A percentile compares a stretch with the other conserved stretches of the same genome.
phyloP scores from a whole-genome alignment of 495 filamentous ascomycete species.

The Daldinia concentrica region DNA sequence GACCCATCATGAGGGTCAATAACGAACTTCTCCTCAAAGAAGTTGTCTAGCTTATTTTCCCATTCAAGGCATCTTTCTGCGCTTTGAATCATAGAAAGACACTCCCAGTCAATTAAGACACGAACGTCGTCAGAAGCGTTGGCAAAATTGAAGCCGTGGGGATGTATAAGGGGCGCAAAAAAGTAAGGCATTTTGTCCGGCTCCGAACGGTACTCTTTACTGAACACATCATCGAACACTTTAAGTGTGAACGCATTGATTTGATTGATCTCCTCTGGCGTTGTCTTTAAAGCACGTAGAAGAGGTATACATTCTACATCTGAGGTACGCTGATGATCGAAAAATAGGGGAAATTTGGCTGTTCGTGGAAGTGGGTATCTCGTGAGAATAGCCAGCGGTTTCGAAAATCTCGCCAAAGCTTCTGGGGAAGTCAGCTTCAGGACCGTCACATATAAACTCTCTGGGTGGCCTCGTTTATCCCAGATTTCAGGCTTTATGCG shows the following conservation, averaged over 20 bases:
- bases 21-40: constrained; percentile 72
- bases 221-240: constrained; percentile 87
- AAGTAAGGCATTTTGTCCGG: constrained; percentile 81
- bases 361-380: constrained; percentile 69
- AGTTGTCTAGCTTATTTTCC: constrained; percentile 62
- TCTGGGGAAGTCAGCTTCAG: constrained; percentile 67
- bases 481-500: constrained; percentile 81
- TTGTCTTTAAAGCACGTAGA: constrained; percentile 52
- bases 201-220: constrained; percentile 78
- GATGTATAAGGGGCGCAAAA: constrained; percentile 69
- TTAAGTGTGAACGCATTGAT: constrained; percentile 76
- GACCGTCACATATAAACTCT: constrained; percentile 69
- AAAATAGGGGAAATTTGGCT: constrained; percentile 75
- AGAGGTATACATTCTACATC: constrained; percentile 58
- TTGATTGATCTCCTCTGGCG: constrained; percentile 52
- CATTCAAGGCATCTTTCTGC: constrained; percentile 52
- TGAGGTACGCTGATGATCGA: constrained; percentile 68
- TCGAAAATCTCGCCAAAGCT: constrained; percentile 67
- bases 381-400: constrained; percentile 77
- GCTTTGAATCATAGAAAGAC: constrained; percentile 56
- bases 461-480: constrained; percentile 63
- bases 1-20: constrained; percentile 80
- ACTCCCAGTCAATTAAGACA: constrained; percentile 72
- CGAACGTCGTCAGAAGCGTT: constrained; percentile 29
- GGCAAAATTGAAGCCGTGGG: constrained; percentile 44